Conservation (phyloP, 2,329 filamentous ascomycete species). For the Diaporthe capsici region DNA sequence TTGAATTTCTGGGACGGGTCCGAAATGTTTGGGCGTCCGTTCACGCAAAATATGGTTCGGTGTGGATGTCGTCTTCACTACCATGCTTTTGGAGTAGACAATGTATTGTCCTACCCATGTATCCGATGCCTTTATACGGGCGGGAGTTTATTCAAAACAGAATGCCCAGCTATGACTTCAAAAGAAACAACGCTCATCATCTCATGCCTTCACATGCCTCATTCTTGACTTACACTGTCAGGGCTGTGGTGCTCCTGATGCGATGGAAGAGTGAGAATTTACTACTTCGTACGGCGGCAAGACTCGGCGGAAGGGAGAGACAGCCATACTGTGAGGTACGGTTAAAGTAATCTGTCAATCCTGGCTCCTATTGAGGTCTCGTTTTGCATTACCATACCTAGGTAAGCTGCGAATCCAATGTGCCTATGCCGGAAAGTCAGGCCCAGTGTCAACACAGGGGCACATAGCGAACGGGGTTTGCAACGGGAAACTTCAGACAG, state of each 20-base stretch:
- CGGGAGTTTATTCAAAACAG: not conserved
- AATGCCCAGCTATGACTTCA: too few species aligned
- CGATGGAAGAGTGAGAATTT: not conserved
- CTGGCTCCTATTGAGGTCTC: not conserved
- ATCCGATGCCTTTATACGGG: not conserved
- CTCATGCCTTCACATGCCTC: not conserved
- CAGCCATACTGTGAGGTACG: not conserved
- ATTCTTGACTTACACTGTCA: not conserved
- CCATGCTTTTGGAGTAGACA: not conserved
- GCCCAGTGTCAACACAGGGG: too few species aligned
- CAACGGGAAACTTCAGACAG: too few species aligned
- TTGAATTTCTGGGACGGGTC: not conserved
- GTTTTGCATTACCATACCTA: not conserved
- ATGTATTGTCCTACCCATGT: not conserved
- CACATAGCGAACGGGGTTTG: not conserved
- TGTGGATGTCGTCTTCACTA: not conserved
- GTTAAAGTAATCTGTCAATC: not conserved
- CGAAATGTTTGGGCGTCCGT: not conserved
- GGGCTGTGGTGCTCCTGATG: not conserved
- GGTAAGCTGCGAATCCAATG: not conserved
- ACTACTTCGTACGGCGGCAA: not conserved
- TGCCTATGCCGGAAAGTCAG: not conserved
- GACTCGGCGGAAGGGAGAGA: too few species aligned
- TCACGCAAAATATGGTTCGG: not conserved
- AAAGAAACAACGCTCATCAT: too few species aligned